A percentile compares a stretch with the other conserved stretches of the same genome.
phyloP scores from a whole-genome alignment of 805 yeast genomes.

The Candida maris region DNA sequence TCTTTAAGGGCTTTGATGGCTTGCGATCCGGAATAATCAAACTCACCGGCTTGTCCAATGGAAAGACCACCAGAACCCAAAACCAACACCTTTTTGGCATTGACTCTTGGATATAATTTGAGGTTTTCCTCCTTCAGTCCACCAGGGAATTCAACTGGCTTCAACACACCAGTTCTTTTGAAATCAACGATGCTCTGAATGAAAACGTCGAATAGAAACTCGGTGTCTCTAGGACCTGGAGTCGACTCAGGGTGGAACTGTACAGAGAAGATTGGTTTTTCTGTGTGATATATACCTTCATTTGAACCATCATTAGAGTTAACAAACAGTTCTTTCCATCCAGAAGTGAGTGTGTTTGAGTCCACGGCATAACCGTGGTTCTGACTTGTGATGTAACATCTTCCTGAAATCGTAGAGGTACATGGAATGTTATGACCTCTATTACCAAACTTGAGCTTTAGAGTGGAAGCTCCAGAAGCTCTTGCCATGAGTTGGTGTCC shows the following conservation, averaged over 20 bases:
- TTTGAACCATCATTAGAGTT: constrained; percentile 96
- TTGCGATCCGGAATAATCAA: constrained; percentile 97
- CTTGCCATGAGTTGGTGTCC: constrained; percentile 97
- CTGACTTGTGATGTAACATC: constrained; percentile 98
- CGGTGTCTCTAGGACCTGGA: constrained; percentile 99
- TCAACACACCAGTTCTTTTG: constrained; percentile 52
- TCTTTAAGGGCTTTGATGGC: constrained; percentile 98
- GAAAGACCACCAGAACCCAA: constrained; percentile 98
- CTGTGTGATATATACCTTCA: constrained; percentile 93
- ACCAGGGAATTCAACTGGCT: constrained; percentile 88
- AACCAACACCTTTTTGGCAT: constrained; percentile 87
- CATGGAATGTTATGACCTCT: constrained; percentile 98
- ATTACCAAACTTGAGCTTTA: constrained; percentile 94
- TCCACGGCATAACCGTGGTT: constrained; percentile 99
- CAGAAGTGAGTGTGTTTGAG: constrained; percentile 61
- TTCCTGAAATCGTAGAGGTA: constrained; percentile 78
- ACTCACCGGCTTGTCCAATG: constrained; percentile 99
- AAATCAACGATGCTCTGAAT: constrained; percentile 72
- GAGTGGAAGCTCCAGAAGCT: constrained; percentile 91
- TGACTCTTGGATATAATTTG: constrained; percentile 70
- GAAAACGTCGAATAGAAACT: constrained; percentile 91
- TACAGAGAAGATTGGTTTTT: constrained; percentile 90
- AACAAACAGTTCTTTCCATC: constrained; percentile 93
- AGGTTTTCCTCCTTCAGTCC: constrained; percentile 71
- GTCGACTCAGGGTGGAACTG: constrained; percentile 99